Evolutionary conservation across 2,329 filamentous ascomycete genomes (phyloP).

Genomic region (Fusarium denticulatum): DNA sequence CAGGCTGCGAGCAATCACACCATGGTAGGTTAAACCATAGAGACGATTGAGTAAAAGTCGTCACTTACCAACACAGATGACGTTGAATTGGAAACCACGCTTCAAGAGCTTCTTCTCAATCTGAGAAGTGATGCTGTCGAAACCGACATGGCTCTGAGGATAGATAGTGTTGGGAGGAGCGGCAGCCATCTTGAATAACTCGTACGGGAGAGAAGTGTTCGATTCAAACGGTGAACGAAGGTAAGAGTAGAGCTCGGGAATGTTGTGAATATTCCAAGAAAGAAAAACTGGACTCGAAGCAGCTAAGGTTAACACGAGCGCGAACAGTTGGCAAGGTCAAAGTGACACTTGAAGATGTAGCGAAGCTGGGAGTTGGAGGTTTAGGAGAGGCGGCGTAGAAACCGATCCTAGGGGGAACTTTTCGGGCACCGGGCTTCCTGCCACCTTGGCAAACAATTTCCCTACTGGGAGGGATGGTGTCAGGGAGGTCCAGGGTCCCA

Average conservation of each 20-base stretch:
- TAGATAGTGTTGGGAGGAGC: constrained; percentile 80
- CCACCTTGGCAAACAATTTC: constrained; percentile 62
- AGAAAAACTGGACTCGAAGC: constrained; percentile 34
- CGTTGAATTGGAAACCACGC: constrained; percentile 99
- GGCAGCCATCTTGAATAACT: constrained; percentile 59
- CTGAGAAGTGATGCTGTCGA: constrained; percentile 99
- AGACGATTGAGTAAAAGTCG: constrained; percentile 14
- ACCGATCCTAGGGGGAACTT: constrained; percentile 52
- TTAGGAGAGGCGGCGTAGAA: constrained; percentile 42
- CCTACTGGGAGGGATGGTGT: constrained; percentile 49
- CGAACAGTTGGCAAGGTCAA: constrained; percentile 35
- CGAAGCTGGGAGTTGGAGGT: constrained; percentile 43
- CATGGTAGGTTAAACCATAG: constrained; percentile 10
- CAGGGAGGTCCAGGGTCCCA: constrained; percentile 50
- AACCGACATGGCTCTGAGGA: constrained; percentile 98
- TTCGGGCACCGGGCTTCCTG: constrained; percentile 51
- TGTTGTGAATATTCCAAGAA: constrained; percentile 44
- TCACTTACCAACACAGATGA: constrained; percentile 96
- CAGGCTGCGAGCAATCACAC: constrained; percentile 28
- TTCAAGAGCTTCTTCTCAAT: constrained; percentile 99
- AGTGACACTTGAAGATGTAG: constrained; percentile 40
- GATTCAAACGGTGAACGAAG: constrained; percentile 46
- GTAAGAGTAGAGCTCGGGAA: constrained; percentile 42
- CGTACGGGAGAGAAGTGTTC: constrained; percentile 33
- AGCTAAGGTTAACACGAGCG: constrained; percentile 35